Conservation (phyloP, 2,329 filamentous ascomycete species). For the Nothophoma quercina region DNA sequence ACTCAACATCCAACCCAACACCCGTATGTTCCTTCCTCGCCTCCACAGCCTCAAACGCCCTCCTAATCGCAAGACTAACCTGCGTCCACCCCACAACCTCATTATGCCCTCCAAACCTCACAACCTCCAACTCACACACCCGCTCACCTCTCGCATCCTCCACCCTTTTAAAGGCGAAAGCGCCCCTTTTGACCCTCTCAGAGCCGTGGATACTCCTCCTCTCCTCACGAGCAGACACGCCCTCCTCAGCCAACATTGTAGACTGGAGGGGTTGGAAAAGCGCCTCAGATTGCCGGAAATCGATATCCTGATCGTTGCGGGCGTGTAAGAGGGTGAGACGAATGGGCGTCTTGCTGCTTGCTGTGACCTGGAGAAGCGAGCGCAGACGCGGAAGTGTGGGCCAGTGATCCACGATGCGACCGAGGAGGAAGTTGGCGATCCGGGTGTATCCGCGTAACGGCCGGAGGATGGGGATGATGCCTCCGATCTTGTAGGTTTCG, state of each 20-base stretch:
- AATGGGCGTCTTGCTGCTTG: constrained; percentile 47
- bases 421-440: constrained; percentile 67
- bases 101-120: constrained; percentile 66
- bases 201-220: constrained; percentile 41
- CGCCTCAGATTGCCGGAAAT: constrained; percentile 68
- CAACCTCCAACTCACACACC: constrained; percentile 52
- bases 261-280: constrained; percentile 38
- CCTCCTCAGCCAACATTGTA: constrained; percentile 41
- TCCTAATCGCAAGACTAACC: constrained; percentile 69
- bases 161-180: constrained; percentile 46
- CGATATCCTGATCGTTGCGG: constrained; percentile 81
- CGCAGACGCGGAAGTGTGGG: constrained; percentile 71
- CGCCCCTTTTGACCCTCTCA: constrained; percentile 43
- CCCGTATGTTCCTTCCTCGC: constrained; percentile 3
- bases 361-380: constrained; percentile 59
- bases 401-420: constrained; percentile 82
- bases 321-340: constrained; percentile 80
- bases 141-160: constrained; percentile 38
- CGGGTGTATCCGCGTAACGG: constrained; percentile 74
- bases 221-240: constrained; percentile 32
- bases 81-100: constrained; percentile 70
- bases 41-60: constrained; percentile 72
- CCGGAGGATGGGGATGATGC: constrained; percentile 78
- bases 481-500: constrained; percentile 79
- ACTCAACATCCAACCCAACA: constrained; percentile 15